phyloP scores from a whole-genome alignment of 257 asterid genomes.

The Echites panduratus region DNA sequence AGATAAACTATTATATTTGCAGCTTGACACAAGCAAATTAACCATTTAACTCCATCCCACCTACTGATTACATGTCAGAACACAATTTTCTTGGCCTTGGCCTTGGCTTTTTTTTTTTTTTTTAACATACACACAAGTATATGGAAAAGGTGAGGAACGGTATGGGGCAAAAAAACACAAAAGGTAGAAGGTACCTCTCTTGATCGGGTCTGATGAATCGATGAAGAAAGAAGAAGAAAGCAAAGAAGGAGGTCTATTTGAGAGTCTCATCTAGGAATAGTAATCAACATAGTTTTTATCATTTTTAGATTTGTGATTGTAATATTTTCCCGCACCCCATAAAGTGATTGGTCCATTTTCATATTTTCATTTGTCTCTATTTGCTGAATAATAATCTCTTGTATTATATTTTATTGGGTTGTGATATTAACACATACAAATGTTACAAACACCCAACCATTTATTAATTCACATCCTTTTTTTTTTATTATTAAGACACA shows the following conservation, averaged over 20 bases:
- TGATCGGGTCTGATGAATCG: neutral
- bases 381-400: neutral
- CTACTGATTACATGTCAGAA: conserved; percentile 3
- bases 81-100: neutral
- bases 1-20: neutral
- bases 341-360: conserved; percentile 8
- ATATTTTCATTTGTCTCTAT: neutral
- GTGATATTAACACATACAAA: no score
- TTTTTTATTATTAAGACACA: no score
- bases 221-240: conserved; percentile 8
- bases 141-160: conserved; percentile 4
- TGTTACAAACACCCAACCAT: no score
- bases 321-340: neutral
- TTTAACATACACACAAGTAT: neutral
- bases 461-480: no score
- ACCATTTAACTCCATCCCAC: neutral
- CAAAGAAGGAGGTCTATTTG: neutral
- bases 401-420: no score
- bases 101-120: no score
- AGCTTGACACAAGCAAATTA: neutral
- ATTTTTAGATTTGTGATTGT: neutral
- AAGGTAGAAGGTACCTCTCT: conserved; percentile 13
- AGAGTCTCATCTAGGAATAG: conserved; percentile 10
- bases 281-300: neutral
- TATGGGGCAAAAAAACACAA: neutral